These are phyloP conservation scores for Sphagnum fallax DNA, from an alignment of 228 moss, liverwort and hornwort genomes.

Conservation along the genomic window DNA sequence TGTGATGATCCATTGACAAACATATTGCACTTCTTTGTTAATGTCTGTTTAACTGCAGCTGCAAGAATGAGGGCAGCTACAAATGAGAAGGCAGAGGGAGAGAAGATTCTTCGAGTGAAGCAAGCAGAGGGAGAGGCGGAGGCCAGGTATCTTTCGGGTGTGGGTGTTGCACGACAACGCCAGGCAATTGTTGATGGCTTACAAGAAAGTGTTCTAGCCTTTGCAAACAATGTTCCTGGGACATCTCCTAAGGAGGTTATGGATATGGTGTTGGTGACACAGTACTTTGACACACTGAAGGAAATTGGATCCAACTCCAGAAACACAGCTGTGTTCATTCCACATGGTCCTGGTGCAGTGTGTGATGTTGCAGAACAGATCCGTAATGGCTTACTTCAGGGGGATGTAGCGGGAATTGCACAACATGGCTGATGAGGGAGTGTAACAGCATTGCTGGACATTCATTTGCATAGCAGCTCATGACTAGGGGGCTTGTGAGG, in stretches of 20 bases:
- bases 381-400: slow-evolving; percentile 32
- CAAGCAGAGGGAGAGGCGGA: slow-evolving; percentile 40
- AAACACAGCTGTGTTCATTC: slow-evolving; percentile 35
- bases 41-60: slow-evolving; percentile 13
- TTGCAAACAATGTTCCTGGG: slow-evolving; percentile 36
- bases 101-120: slow-evolving; percentile 37
- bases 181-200: slow-evolving; percentile 45
- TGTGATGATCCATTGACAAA: neutral
- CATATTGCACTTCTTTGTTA: neutral
- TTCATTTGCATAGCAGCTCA: too few relatives aligned
- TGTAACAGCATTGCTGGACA: too few relatives aligned
- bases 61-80: slow-evolving; percentile 28
- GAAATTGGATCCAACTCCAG: slow-evolving; percentile 29
- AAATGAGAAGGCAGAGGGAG: slow-evolving; percentile 36
- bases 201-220: slow-evolving; percentile 36
- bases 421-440: too few relatives aligned
- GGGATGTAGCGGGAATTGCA: slow-evolving; percentile 2
- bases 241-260: slow-evolving; percentile 34
- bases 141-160: slow-evolving; percentile 33
- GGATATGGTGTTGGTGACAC: slow-evolving; percentile 40
- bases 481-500: too few relatives aligned
- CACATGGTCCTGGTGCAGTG: slow-evolving; percentile 34
- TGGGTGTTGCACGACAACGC: slow-evolving; percentile 35
- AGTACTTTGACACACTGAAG: slow-evolving; percentile 39
- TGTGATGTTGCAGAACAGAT: slow-evolving; percentile 34